Evolutionary conservation across 257 asterid species (phyloP), one percentile per base, ranked within the genome.

Genomic region (Nemophila menziesii): DNA sequence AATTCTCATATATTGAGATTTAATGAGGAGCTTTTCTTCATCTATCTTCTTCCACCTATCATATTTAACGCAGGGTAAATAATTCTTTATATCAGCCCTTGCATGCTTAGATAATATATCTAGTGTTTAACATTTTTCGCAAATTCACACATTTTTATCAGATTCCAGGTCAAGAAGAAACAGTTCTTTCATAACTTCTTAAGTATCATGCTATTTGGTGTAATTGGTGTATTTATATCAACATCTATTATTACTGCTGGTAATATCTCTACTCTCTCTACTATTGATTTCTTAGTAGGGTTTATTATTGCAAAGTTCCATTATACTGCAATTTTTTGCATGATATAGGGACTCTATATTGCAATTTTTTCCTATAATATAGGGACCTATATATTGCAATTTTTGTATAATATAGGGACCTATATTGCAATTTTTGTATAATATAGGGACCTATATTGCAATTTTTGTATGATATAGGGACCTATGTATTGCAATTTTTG

Each of bases 101-200:
- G n/a, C 9, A 26, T 16, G n/a, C 38, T 43, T 38, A 2, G 10
- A 16, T 16, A 6, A 11, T 13, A 26, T 18, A 8, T 20, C 8
- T n/a, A 40, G n/a, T 48, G 11, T 5, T 29, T 11, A 23, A 27
- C 4, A 13, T 4, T 27, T 4, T 26, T 20, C 2, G 1, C 22
- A n/a, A 1, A 51, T 53, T 6, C 49, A n/a, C 15, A 4, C 34
- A 15, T 37, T 42, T 46, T 51, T 15, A n/a, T 43, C 77, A 89
- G 97, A 41, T 89, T 80, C 58, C 97, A 89, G 73, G 97, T 84
- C 46, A 89, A 89, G 84, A 89, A 89, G 92, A 83, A 84, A 54
- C 86, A 80, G 47, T 89, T 89, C 83, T 89, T 89, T 72, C 95
- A 89, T 37, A 84, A 89, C 68, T 84, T 89, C 74, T 80, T 89